Conservation (phyloP, 169 alveolate species). For the Plasmodium ovale region DNA sequence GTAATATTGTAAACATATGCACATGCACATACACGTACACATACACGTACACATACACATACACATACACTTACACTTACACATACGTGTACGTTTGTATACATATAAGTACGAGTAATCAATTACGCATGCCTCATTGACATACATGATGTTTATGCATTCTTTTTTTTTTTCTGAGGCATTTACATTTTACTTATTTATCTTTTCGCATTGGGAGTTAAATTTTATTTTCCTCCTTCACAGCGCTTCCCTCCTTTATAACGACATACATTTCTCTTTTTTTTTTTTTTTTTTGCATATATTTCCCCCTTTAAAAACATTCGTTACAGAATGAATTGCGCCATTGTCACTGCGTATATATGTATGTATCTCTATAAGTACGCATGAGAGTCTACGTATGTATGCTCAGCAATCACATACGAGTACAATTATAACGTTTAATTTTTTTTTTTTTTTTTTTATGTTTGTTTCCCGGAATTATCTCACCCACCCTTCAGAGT, state of each 20-base stretch:
- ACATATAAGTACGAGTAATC: no score
- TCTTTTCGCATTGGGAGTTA: not conserved
- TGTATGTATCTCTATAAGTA: no score
- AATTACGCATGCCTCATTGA: not conserved
- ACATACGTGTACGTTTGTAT: not conserved
- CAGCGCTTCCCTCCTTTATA: not conserved
- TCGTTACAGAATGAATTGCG: not conserved
- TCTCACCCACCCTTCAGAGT: no score
- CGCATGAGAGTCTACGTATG: no score
- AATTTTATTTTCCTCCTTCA: not conserved
- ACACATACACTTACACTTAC: constrained; percentile 5
- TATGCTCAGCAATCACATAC: no score
- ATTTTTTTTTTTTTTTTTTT: constrained; percentile 4
- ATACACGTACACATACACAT: constrained; percentile 5
- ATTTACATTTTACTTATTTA: not conserved
- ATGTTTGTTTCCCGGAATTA: not conserved
- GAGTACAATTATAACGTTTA: not conserved
- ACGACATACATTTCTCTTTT: not conserved
- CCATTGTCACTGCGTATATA: not conserved
- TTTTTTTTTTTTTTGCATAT: not conserved
- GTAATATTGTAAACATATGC: not conserved
- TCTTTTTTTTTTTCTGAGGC: not conserved
- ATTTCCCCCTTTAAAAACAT: not conserved
- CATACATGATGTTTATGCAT: not conserved
- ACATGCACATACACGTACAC: not conserved